These are phyloP conservation scores for Phytophthora fragariaefolia DNA, from an alignment of 352 stramenopile species.

Conservation along the genomic window DNA sequence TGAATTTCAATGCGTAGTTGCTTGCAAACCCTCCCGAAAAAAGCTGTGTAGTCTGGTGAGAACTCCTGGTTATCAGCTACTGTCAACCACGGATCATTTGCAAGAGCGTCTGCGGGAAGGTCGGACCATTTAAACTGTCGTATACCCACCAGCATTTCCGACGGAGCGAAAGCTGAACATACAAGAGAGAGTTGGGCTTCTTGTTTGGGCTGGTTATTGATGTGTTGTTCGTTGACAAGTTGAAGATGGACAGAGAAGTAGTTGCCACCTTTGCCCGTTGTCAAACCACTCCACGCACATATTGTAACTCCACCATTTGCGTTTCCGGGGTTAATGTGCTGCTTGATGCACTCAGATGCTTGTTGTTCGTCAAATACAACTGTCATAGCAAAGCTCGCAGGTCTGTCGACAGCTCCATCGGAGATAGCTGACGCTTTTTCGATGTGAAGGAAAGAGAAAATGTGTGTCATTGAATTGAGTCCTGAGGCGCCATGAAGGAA, in stretches of 20 bases:
- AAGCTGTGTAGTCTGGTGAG: background rate
- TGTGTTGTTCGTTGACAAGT: constrained; percentile 2
- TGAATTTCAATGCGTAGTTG: constrained; percentile 13
- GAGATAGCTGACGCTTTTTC: constrained; percentile 20
- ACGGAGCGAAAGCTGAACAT: constrained; percentile 40
- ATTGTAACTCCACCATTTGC: background rate
- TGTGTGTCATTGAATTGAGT: constrained; percentile 40
- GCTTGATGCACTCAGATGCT: constrained; percentile 16
- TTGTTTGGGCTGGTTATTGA: background rate
- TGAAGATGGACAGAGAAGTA: constrained; percentile 29
- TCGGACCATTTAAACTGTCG: constrained; percentile 17
- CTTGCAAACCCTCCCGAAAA: constrained; percentile 27
- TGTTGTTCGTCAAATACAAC: constrained; percentile 26
- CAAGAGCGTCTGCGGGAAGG: constrained; percentile 21
- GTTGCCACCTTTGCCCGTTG: constrained; percentile 2
- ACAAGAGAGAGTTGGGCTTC: constrained; percentile 12
- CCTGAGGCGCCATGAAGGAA: background rate
- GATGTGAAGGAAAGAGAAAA: constrained; percentile 51
- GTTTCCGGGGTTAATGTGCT: background rate
- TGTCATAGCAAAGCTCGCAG: constrained; percentile 9
- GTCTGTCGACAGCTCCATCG: constrained; percentile 9
- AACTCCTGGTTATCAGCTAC: background rate
- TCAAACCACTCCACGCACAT: constrained; percentile 25
- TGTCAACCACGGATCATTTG: background rate
- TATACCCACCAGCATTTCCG: constrained; percentile 19